Percentiles rank a stretch among this genome's conserved stretches.
Conservation (phyloP, 176 grass and related monocot species). For the Lolium rigidum region DNA sequence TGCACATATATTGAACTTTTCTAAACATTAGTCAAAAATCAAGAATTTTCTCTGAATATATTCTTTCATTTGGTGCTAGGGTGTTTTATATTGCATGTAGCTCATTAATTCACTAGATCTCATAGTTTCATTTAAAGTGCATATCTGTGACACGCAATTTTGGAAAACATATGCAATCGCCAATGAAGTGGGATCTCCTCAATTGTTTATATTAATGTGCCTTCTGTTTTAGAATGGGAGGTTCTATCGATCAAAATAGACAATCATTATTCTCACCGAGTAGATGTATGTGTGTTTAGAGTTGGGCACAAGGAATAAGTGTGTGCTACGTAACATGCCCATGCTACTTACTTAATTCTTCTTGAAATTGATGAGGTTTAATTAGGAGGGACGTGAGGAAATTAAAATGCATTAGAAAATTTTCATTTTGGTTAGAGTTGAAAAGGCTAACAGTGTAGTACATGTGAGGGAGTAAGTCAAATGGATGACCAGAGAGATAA, state of each 20-base stretch:
- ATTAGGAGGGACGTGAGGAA: not conserved
- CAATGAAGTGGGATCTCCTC: not conserved
- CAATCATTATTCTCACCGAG: not conserved
- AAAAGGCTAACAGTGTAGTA: not conserved
- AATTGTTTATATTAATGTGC: not conserved
- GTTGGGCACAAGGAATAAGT: not conserved
- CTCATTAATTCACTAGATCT: not conserved
- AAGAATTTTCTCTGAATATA: not conserved
- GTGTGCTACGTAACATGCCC: not conserved
- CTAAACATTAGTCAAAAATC: not conserved
- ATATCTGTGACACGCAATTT: not conserved
- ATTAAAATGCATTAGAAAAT: not conserved
- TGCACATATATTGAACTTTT: not conserved
- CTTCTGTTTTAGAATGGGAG: not conserved
- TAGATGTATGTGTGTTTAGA: not conserved
- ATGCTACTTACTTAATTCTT: not conserved
- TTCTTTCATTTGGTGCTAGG: not conserved
- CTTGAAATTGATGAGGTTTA: not conserved
- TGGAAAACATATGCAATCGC: not conserved
- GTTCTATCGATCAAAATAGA: not conserved
- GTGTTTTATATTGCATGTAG: constrained; percentile 13
- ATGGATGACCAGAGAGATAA: not conserved
- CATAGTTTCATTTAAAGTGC: not conserved
- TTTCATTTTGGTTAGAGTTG: not conserved
- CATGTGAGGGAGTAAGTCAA: not conserved